phyloP scores from a whole-genome alignment of 139 green algal species.

The Closterium sp. region DNA sequence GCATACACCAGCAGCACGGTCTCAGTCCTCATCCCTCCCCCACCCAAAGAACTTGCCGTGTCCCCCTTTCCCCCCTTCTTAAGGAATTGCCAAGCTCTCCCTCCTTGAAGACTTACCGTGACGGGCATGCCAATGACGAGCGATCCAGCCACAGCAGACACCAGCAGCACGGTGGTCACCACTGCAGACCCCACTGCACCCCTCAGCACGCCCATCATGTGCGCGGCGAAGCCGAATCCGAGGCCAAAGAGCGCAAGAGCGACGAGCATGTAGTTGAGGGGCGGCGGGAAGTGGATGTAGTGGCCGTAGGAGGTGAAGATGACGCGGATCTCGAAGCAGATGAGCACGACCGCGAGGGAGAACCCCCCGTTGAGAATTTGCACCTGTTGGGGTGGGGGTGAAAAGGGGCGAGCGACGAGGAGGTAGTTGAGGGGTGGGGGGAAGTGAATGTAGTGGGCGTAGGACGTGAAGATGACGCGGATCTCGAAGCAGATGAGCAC shows the following conservation, averaged over 20 bases:
- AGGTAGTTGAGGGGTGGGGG: slow-evolving; percentile 78
- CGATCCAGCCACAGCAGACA: slow-evolving; percentile 15
- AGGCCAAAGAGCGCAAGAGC: slow-evolving; percentile 74
- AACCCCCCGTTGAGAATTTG: slow-evolving; percentile 57
- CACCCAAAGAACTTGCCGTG: too few species aligned
- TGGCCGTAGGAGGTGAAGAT: slow-evolving; percentile 85
- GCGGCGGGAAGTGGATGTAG: slow-evolving; percentile 84
- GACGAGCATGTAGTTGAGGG: slow-evolving; percentile 84
- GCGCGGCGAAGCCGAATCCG: slow-evolving; percentile 60
- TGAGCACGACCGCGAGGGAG: slow-evolving; percentile 49
- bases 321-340: slow-evolving; percentile 82
- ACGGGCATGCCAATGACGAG: slow-evolving; percentile 37
- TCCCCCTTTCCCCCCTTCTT: too few species aligned
- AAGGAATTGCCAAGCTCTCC: too few species aligned
- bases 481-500: slow-evolving; percentile 73
- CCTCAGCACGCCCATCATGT: slow-evolving; percentile 56
- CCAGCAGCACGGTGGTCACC: slow-evolving; percentile 32
- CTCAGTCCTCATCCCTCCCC: too few species aligned
- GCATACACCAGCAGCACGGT: too few species aligned
- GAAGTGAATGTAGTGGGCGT: slow-evolving; percentile 88
- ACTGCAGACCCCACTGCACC: slow-evolving; percentile 3
- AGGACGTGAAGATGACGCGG: slow-evolving; percentile 85
- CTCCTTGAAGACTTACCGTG: slow-evolving; percentile 1
- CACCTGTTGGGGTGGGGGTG: not conserved
- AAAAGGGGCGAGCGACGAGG: slow-evolving; percentile 56